Evolutionary conservation across 2,329 filamentous ascomycete genomes (phyloP), one percentile per base, ranked within the genome.

Genomic region (Sarocladiaceae sp.): DNA sequence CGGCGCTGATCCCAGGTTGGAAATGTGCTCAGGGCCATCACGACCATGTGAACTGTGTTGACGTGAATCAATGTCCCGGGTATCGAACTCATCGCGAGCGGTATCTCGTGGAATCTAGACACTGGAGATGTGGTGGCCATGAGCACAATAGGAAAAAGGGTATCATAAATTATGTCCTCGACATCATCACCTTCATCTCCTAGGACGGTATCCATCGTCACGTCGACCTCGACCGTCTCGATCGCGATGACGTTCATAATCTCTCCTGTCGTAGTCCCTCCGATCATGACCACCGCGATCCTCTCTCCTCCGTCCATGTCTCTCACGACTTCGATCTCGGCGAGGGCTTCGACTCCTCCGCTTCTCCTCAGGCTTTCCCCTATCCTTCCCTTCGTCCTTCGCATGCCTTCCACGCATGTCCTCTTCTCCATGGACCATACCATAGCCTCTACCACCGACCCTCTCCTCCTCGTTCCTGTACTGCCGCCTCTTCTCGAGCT

Each of bases 401-500:
- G 72, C 70, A 46, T 79, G 71, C 23, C 74, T 72, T 22, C 74
- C 75, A 49, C 76, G 76, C 68, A 87, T 77, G 55, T 88, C 85
- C 50, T 87, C 80, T 51, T 87, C 84, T 55, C 90, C 87, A 64
- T 95, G 89, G 0, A 96, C 84, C 83, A 95, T 91, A 51, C 82
- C 79, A 64, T 95, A 96, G 22, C 77, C 74, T 50, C 78, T 67
- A 23, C 48, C 48, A 8, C 66, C 68, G 2, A 66, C 61, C 12
- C 56, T 65, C 52, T 70, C 66, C 15, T 77, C 74, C 31, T 85
- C 79, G n/a, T 83, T 82, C 55, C 90, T 81, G 65, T 97, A 99
- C 61, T 97, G 94, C 53, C 88, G 83, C 71, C 89, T 88, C 76
- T 91, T 94, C 72, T 97, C 92, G 54, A 99, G 74, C 56, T 87